Conservation (phyloP, 1,284 basidiomycete genomes). For the Porodaedalea pini region DNA sequence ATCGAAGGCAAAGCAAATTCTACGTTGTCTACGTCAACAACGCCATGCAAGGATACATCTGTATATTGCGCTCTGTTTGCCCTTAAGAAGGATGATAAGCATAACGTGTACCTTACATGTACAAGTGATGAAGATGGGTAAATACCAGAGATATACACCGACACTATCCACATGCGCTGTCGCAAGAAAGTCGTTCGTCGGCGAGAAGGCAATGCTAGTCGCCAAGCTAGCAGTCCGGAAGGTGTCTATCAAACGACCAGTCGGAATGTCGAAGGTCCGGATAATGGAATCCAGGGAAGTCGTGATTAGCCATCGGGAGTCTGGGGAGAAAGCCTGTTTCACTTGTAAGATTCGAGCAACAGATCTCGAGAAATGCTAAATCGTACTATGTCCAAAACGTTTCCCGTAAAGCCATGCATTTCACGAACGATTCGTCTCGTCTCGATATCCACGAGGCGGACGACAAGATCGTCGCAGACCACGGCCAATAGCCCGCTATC, state of each 20-base stretch:
- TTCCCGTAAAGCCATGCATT: slow-evolving; percentile 73
- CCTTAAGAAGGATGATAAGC: slow-evolving; percentile 44
- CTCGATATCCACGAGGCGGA: slow-evolving; percentile 90
- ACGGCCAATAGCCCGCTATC: slow-evolving; percentile 86
- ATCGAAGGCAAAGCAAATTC: slow-evolving; percentile 78
- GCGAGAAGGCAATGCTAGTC: slow-evolving; percentile 89
- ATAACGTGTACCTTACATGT: not conserved
- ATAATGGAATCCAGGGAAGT: slow-evolving; percentile 90
- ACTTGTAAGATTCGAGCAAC: not conserved
- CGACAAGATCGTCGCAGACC: slow-evolving; percentile 80
- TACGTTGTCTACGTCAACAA: slow-evolving; percentile 71
- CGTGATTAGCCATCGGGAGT: slow-evolving; percentile 89
- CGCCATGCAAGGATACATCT: slow-evolving; percentile 78
- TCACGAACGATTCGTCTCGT: slow-evolving; percentile 86
- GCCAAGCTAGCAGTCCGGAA: slow-evolving; percentile 90
- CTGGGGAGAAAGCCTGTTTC: slow-evolving; percentile 81
- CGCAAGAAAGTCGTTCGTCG: slow-evolving; percentile 93
- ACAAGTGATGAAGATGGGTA: slow-evolving; percentile 8
- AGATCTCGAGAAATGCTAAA: not conserved
- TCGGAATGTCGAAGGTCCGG: slow-evolving; percentile 95
- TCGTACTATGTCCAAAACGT: slow-evolving; percentile 80
- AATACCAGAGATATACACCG: slow-evolving; percentile 89
- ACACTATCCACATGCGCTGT: slow-evolving; percentile 93
- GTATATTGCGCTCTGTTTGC: slow-evolving; percentile 94
- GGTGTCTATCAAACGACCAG: slow-evolving; percentile 87